Evolutionary conservation across 257 asterid species (phyloP).

Genomic region (Solanum megistacrolobum): DNA sequence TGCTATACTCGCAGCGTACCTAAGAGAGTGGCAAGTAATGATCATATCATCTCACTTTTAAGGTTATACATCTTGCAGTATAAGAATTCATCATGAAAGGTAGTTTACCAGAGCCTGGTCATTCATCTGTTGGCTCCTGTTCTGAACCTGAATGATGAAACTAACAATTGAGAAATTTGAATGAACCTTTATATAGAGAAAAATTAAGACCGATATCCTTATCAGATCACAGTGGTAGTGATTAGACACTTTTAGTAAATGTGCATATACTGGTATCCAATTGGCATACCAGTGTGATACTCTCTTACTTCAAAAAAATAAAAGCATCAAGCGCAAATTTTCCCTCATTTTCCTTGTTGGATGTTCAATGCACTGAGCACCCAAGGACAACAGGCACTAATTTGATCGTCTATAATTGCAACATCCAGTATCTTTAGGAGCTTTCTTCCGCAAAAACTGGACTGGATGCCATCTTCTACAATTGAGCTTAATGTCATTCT

Average conservation of each 20-base stretch:
- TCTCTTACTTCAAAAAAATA: background rate
- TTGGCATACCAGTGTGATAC: background rate
- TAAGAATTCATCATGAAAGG: constrained; percentile 4
- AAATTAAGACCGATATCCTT: background rate
- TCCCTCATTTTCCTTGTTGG: background rate
- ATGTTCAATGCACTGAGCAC: background rate
- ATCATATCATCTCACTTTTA: background rate
- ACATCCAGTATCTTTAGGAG: background rate
- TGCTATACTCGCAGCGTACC: constrained; percentile 97
- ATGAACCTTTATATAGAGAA: background rate
- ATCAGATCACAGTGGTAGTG: background rate
- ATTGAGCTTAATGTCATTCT: background rate
- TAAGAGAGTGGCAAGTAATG: constrained; percentile 2
- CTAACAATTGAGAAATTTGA: background rate
- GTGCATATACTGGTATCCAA: background rate
- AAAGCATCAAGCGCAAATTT: background rate
- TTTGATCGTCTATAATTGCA: background rate
- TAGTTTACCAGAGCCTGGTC: constrained; percentile 79
- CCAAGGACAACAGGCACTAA: background rate
- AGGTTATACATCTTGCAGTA: background rate
- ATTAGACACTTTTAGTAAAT: background rate
- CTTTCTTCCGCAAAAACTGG: background rate
- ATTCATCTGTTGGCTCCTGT: constrained; percentile 68
- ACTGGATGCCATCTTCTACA: background rate
- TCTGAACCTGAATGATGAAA: constrained; percentile 54